These are phyloP conservation scores for Colletotrichum lindemuthianum DNA, from an alignment of 2,329 filamentous ascomycete genomes.

Conservation along the genomic window DNA sequence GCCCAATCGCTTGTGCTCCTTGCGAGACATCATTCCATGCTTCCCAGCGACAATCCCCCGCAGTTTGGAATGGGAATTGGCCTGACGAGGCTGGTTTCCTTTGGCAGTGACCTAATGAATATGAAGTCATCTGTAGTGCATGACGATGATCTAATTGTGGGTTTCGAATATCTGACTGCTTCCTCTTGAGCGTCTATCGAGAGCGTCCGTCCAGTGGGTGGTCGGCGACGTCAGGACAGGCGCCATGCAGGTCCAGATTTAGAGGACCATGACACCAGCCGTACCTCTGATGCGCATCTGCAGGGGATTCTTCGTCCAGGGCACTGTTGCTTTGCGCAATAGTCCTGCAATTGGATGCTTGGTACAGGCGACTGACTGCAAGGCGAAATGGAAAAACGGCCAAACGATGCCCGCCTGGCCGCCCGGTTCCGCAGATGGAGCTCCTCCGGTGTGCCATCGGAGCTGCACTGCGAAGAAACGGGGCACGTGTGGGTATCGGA, in stretches of 20 bases:
- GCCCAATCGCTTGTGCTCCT: slow-evolving; percentile 37
- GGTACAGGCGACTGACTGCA: slow-evolving; percentile 1
- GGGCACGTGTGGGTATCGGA: slow-evolving; percentile 13
- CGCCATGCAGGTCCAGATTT: slow-evolving; percentile 10
- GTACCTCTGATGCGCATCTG: slow-evolving; percentile 7
- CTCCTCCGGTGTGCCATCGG: slow-evolving; percentile 12
- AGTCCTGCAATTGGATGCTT: slow-evolving; percentile 4
- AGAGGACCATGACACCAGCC: not conserved
- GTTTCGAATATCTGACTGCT: slow-evolving; percentile 10
- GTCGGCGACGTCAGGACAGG: not conserved
- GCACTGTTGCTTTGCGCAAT: slow-evolving; percentile 4
- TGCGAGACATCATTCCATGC: slow-evolving; percentile 24
- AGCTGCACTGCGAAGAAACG: slow-evolving; percentile 2
- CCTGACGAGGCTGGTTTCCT: slow-evolving; percentile 20
- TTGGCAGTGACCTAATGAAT: not conserved
- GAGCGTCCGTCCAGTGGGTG: not conserved
- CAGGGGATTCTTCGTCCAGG: slow-evolving; percentile 4
- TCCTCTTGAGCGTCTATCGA: not conserved
- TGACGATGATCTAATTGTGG: slow-evolving; percentile 1
- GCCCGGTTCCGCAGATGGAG: slow-evolving; percentile 17
- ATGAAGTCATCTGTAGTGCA: slow-evolving; percentile 23
- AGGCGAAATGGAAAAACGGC: slow-evolving; percentile 1
- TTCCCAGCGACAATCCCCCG: slow-evolving; percentile 26
- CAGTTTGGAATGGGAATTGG: slow-evolving; percentile 17
- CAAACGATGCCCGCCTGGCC: slow-evolving; percentile 11